Evolutionary conservation across 2,329 filamentous ascomycete species (phyloP).

Genomic region (Hymenoscyphus fructigenus): DNA sequence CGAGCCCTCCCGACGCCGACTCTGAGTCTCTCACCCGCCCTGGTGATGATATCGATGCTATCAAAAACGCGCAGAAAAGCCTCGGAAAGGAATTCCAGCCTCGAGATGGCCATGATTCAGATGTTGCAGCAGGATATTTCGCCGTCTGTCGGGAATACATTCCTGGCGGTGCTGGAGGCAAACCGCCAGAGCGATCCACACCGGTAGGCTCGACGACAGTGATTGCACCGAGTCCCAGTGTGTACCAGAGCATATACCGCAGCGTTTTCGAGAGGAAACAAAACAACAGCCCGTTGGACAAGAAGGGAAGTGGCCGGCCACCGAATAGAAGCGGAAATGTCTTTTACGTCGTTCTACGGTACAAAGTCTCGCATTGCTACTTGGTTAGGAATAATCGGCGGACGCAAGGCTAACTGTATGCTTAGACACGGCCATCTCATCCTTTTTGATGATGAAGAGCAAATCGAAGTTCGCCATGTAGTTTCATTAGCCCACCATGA

Average conservation of each 20-base stretch:
- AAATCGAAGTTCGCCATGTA: conserved; percentile 93
- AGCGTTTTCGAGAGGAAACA: conserved; percentile 87
- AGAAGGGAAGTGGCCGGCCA: conserved; percentile 34
- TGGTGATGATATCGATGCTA: conserved; percentile 62
- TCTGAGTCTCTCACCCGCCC: conserved; percentile 51
- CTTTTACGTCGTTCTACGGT: conserved; percentile 90
- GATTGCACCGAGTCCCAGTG: conserved; percentile 80
- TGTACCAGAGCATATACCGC: conserved; percentile 97
- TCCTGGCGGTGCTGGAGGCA: conserved; percentile 87
- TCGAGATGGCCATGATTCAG: conserved; percentile 59
- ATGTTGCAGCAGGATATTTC: conserved; percentile 88
- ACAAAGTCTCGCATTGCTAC: conserved; percentile 28
- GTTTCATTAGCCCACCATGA: conserved; percentile 88
- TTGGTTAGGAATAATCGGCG: background rate
- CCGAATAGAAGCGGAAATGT: conserved; percentile 73
- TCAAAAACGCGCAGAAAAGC: conserved; percentile 60
- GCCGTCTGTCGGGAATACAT: conserved; percentile 93
- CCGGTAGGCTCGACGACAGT: conserved; percentile 75
- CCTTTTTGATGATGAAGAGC: conserved; percentile 94
- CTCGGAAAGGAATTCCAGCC: conserved; percentile 61
- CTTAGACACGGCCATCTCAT: conserved; percentile 87
- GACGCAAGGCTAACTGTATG: conserved; percentile 16
- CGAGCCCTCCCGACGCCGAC: conserved; percentile 36
- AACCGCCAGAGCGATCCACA: conserved; percentile 82
- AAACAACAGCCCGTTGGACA: conserved; percentile 38